Percentiles rank a stretch among this genome's conserved stretches.
Conservation (phyloP, 371 early-diverging fungal species). For the Batkoa obscura region DNA sequence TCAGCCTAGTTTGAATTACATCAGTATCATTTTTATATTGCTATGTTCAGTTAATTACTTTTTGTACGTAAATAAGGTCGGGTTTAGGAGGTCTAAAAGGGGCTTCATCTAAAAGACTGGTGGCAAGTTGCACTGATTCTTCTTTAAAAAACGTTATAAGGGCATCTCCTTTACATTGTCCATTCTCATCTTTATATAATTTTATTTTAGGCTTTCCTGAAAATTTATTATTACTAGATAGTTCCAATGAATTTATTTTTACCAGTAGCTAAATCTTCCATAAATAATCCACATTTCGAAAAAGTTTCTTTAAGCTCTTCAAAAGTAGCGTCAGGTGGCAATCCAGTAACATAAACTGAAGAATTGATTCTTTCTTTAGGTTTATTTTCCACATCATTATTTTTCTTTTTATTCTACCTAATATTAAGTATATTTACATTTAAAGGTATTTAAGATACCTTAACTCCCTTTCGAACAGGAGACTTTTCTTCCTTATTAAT, state of each 20-base stretch:
- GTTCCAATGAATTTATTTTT: neutral
- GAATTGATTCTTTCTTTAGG: conserved; percentile 34
- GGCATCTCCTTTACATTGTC: conserved; percentile 69
- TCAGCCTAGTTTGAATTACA: conserved; percentile 38
- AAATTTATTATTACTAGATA: too few relatives aligned
- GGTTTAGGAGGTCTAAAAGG: conserved; percentile 42
- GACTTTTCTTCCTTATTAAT: too few relatives aligned
- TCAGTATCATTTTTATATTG: too few relatives aligned
- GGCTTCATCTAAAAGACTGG: conserved; percentile 67
- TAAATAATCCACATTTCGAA: conserved; percentile 72
- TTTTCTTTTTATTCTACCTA: conserved; percentile 4
- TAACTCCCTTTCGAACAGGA: too few relatives aligned
- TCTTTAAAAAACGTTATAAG: conserved; percentile 74
- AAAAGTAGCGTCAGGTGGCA: conserved; percentile 61
- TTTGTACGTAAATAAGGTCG: conserved; percentile 43
- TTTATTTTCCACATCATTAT: conserved; percentile 25
- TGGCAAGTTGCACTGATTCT: conserved; percentile 70
- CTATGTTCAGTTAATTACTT: too few relatives aligned
- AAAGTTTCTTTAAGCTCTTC: conserved; percentile 62
- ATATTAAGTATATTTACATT: too few relatives aligned
- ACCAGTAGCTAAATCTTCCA: conserved; percentile 60
- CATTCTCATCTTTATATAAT: conserved; percentile 52
- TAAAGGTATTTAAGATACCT: too few relatives aligned
- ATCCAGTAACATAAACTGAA: conserved; percentile 68
- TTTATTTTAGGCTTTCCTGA: conserved; percentile 74